phyloP scores from a whole-genome alignment of 352 stramenopile species.

The Globisporangium paddicum region DNA sequence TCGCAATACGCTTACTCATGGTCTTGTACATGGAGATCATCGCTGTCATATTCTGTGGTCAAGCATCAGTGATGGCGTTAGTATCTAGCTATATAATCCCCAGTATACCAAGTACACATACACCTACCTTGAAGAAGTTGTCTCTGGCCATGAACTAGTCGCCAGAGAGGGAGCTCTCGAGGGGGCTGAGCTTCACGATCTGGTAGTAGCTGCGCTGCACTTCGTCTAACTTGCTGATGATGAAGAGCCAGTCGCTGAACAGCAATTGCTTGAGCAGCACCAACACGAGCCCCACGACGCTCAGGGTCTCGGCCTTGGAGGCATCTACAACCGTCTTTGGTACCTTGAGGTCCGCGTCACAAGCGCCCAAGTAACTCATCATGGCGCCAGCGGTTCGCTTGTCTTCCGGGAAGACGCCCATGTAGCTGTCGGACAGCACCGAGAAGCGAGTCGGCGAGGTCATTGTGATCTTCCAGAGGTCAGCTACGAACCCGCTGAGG shows the following conservation, averaged over 20 bases:
- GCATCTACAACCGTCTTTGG: conserved; percentile 7
- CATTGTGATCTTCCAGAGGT: conserved; percentile 37
- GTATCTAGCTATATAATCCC: no score
- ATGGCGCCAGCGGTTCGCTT: conserved; percentile 12
- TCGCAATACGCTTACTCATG: conserved; percentile 27
- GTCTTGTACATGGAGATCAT: conserved; percentile 11
- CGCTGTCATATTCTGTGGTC: conserved; percentile 20
- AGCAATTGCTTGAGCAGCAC: conserved; percentile 29
- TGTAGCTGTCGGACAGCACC: conserved; percentile 37
- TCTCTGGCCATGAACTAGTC: conserved; percentile 25
- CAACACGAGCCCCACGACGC: conserved; percentile 33
- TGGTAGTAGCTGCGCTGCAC: conserved; percentile 60
- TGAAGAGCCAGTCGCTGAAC: conserved; percentile 49
- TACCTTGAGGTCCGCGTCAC: conserved; percentile 24
- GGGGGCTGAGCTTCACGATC: conserved; percentile 41
- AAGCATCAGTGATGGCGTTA: no score
- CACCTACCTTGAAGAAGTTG: conserved; percentile 22
- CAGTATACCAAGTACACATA: neutral
- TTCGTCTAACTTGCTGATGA: conserved; percentile 51
- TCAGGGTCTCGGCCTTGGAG: conserved; percentile 23
- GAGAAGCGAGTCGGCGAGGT: conserved; percentile 29
- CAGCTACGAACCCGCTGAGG: conserved; percentile 29
- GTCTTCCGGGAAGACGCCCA: conserved; percentile 28
- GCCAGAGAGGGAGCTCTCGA: conserved; percentile 48
- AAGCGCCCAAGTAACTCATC: conserved; percentile 31